These are phyloP conservation scores for Fraxinus floribunda DNA, from an alignment of 305 asterid species.

Conservation along the genomic window DNA sequence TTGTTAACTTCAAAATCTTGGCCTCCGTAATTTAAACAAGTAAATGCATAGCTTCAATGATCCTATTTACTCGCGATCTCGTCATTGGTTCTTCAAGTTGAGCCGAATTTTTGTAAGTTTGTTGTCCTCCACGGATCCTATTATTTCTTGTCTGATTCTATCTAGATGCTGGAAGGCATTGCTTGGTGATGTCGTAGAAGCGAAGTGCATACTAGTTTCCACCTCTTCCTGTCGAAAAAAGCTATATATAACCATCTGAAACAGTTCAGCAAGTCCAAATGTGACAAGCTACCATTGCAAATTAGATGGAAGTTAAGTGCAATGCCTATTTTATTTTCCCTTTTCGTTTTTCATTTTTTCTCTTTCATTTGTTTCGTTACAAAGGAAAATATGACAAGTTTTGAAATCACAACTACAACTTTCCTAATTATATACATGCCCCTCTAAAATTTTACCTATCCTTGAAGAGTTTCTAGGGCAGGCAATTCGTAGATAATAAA, in stretches of 20 bases:
- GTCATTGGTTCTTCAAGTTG: not conserved
- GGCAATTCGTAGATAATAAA: not conserved
- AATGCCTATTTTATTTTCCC: not conserved
- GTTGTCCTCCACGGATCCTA: not conserved
- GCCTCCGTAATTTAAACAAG: not conserved
- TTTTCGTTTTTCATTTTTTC: not conserved
- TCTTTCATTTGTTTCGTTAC: not conserved
- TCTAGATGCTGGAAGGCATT: conserved; percentile 39
- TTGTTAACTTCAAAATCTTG: not conserved
- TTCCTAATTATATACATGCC: not conserved
- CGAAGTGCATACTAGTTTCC: conserved; percentile 39
- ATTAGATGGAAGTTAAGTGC: not conserved
- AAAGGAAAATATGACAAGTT: not conserved
- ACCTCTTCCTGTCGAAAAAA: conserved; percentile 43
- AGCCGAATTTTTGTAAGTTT: not conserved
- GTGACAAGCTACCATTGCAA: not conserved
- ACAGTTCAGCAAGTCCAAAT: conserved; percentile 8
- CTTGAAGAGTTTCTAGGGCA: not conserved
- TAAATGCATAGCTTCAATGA: not conserved
- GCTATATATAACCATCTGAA: not conserved
- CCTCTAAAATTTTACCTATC: not conserved
- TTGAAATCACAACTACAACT: not conserved
- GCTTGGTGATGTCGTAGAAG: conserved; percentile 32
- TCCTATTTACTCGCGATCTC: not conserved
- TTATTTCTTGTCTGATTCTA: conserved; percentile 30